These are phyloP conservation scores for Penicillium manginii DNA, from an alignment of 495 filamentous ascomycete species.

Conservation along the genomic window DNA sequence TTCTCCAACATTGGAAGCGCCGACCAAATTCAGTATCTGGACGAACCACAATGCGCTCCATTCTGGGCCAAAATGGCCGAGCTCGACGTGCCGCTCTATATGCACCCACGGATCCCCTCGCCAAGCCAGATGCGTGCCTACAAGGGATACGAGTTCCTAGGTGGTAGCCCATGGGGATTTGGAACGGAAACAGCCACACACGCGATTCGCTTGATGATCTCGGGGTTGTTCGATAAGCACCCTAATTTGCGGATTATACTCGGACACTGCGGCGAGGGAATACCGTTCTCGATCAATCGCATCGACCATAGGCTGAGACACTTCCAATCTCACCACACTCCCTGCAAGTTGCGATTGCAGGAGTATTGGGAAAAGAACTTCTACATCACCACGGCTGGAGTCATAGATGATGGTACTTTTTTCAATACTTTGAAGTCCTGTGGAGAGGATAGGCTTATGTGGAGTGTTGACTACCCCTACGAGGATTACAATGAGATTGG, in stretches of 20 bases:
- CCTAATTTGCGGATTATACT: slow-evolving; percentile 1
- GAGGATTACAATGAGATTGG: slow-evolving; percentile 1
- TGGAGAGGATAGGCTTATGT: slow-evolving; percentile 1
- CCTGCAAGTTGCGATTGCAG: neutral
- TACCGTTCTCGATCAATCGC: neutral
- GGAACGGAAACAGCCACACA: neutral
- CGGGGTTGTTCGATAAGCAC: slow-evolving; percentile 2
- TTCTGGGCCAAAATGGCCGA: neutral
- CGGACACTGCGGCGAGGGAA: neutral
- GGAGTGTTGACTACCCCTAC: slow-evolving; percentile 1
- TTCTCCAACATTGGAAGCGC: neutral
- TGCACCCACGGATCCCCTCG: neutral
- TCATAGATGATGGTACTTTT: neutral
- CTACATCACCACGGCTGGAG: neutral
- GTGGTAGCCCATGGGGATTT: neutral
- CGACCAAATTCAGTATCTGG: slow-evolving; percentile 1
- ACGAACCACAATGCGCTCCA: neutral
- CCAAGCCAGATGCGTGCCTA: neutral
- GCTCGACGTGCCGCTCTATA: neutral
- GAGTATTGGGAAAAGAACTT: slow-evolving; percentile 1
- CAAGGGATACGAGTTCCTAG: neutral
- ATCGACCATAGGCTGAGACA: neutral
- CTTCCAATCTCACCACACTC: slow-evolving; percentile 1
- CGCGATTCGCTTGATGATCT: neutral
- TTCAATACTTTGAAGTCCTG: slow-evolving; percentile 1